Evolutionary conservation across 2,329 filamentous ascomycete genomes (phyloP).

Genomic region (Colletotrichum sp.): DNA sequence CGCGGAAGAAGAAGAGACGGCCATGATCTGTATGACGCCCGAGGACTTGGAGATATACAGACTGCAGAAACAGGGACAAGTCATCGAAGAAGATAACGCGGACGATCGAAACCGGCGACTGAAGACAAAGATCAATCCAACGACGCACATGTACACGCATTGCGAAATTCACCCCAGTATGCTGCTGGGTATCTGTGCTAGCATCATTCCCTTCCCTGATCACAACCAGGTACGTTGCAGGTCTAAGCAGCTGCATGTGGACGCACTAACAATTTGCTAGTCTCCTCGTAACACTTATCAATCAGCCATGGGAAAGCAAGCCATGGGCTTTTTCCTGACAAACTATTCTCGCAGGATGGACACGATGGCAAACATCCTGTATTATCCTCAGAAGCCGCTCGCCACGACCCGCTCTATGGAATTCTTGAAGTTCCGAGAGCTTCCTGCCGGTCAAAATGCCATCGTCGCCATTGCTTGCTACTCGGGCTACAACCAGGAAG

Average conservation of each 20-base stretch:
- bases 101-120: slow-evolving; percentile 83
- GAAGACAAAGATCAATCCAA: slow-evolving; percentile 85
- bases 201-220: slow-evolving; percentile 99
- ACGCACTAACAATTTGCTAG: slow-evolving; percentile 48
- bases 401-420: slow-evolving; percentile 98
- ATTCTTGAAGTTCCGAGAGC: slow-evolving; percentile 95
- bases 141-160: slow-evolving; percentile 92
- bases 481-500: slow-evolving; percentile 99
- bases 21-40: slow-evolving; percentile 99
- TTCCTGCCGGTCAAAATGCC: slow-evolving; percentile 96
- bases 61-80: slow-evolving; percentile 69
- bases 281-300: slow-evolving; percentile 99
- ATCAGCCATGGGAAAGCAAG: slow-evolving; percentile 99
- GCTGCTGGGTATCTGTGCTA: slow-evolving; percentile 97
- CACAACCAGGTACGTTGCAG: slow-evolving; percentile 78
- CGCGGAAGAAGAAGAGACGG: slow-evolving; percentile 96
- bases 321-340: slow-evolving; percentile 98
- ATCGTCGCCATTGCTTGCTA: slow-evolving; percentile 98
- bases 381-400: slow-evolving; percentile 97
- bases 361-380: slow-evolving; percentile 98
- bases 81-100: slow-evolving; percentile 63
- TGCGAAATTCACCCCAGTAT: slow-evolving; percentile 99
- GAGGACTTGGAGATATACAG: slow-evolving; percentile 87
- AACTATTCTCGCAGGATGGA: slow-evolving; percentile 98
- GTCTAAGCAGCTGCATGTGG: background rate